Percentiles rank a stretch among this genome's conserved stretches.
These are phyloP conservation scores for Halophytophthora batemanensis DNA, from an alignment of 352 stramenopile genomes.

Conservation along the genomic window DNA sequence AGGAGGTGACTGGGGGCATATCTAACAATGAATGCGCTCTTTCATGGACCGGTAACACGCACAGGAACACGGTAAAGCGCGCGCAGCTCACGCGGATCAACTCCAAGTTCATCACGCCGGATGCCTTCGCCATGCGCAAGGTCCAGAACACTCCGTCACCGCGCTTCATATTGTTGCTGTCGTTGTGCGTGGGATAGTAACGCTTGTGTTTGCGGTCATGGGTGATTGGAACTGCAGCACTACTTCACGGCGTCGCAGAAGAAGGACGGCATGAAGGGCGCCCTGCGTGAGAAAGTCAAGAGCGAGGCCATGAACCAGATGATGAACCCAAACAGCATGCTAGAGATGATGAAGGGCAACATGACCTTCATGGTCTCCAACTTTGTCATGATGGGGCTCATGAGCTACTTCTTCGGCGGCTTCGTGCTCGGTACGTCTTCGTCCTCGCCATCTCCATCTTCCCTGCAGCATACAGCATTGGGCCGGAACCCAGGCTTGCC, in stretches of 20 bases:
- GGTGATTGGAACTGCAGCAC: constrained; percentile 31
- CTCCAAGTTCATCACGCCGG: constrained; percentile 83
- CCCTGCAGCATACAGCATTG: constrained; percentile 1
- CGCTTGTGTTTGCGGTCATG: not conserved
- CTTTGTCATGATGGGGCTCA: constrained; percentile 99
- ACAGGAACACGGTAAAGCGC: constrained; percentile 84
- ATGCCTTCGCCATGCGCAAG: constrained; percentile 89
- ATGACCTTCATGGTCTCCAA: constrained; percentile 99
- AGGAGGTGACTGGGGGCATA: too few species aligned
- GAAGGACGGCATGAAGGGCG: constrained; percentile 82
- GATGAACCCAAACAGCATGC: constrained; percentile 95
- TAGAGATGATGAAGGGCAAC: constrained; percentile 98
- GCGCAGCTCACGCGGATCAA: constrained; percentile 85
- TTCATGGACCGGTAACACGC: not conserved
- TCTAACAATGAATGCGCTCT: too few species aligned
- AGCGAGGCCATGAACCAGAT: constrained; percentile 92
- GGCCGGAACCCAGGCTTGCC: too few species aligned
- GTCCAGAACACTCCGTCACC: constrained; percentile 19
- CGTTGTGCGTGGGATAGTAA: constrained; percentile 9
- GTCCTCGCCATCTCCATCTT: not conserved
- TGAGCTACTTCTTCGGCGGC: constrained; percentile 98
- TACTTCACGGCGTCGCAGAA: constrained; percentile 89
- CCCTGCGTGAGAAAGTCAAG: constrained; percentile 86
- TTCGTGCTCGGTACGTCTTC: constrained; percentile 94
- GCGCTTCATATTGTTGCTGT: constrained; percentile 19